Percentiles rank a stretch among this genome's conserved stretches.
phyloP scores from a whole-genome alignment of 345 rosid genomes.

The Arabidopsis suecica region DNA sequence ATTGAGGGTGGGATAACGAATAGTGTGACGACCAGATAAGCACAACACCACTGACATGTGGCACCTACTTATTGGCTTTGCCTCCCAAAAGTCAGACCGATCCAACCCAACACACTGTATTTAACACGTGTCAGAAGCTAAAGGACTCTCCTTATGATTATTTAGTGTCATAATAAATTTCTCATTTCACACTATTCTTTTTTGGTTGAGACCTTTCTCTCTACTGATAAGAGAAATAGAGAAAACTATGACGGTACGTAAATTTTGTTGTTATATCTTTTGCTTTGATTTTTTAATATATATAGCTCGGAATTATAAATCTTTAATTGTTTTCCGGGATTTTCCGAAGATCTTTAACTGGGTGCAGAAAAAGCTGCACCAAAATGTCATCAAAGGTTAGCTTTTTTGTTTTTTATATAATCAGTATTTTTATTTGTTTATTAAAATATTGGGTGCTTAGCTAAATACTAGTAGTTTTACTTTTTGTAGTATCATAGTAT shows the following conservation, averaged over 20 bases:
- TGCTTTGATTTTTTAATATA: not conserved
- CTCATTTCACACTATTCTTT: constrained; percentile 24
- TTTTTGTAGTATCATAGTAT: not conserved
- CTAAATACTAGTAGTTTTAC: constrained; percentile 23
- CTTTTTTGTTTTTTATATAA: not conserved
- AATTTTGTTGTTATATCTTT: not conserved
- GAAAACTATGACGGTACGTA: constrained; percentile 41
- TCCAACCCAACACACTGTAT: constrained; percentile 41
- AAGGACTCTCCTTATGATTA: constrained; percentile 17
- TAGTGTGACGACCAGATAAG: constrained; percentile 45
- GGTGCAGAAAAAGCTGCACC: constrained; percentile 80
- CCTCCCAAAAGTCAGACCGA: constrained; percentile 28
- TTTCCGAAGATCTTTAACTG: constrained; percentile 72
- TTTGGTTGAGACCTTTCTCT: not conserved
- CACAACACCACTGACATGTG: constrained; percentile 49
- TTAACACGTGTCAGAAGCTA: constrained; percentile 50
- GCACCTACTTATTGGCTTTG: constrained; percentile 42
- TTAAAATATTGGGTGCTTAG: not conserved
- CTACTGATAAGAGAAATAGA: constrained; percentile 19
- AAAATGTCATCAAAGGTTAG: constrained; percentile 68
- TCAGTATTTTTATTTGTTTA: not conserved
- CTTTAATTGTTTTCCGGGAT: constrained; percentile 3
- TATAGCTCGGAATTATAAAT: not conserved
- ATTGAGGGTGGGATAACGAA: constrained; percentile 16
- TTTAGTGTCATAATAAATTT: constrained; percentile 16